phyloP scores from a whole-genome alignment of 805 yeast species.

The Wickerhamiella shivajii region DNA sequence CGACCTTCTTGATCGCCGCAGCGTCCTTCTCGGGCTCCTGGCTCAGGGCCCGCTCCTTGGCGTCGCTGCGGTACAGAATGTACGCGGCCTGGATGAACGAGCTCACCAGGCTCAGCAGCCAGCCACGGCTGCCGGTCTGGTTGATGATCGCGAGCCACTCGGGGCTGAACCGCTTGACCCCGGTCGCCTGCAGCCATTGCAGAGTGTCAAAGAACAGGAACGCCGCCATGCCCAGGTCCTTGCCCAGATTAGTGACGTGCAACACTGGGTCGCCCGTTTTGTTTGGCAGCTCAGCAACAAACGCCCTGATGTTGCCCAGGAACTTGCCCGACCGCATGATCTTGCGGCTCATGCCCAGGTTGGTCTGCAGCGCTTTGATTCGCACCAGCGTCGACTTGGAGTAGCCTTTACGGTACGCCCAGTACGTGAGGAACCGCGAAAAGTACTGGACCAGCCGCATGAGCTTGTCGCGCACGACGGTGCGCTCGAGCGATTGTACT shows the following conservation, averaged over 20 bases:
- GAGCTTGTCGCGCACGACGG: slow-evolving; percentile 65
- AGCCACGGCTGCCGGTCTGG: slow-evolving; percentile 30
- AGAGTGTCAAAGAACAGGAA: slow-evolving; percentile 26
- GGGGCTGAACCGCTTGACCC: slow-evolving; percentile 24
- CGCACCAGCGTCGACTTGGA: slow-evolving; percentile 32
- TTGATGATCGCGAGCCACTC: slow-evolving; percentile 14
- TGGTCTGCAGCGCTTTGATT: slow-evolving; percentile 42
- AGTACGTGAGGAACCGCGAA: slow-evolving; percentile 55
- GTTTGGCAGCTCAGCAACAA: slow-evolving; percentile 51
- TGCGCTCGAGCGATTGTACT: slow-evolving; percentile 15
- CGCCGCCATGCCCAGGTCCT: slow-evolving; percentile 25
- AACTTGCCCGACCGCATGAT: slow-evolving; percentile 77
- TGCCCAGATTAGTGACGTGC: slow-evolving; percentile 29
- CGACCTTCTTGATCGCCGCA: slow-evolving; percentile 27
- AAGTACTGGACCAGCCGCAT: slow-evolving; percentile 70
- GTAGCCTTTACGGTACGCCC: slow-evolving; percentile 43
- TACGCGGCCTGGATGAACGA: slow-evolving; percentile 48
- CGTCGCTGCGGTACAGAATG: slow-evolving; percentile 33
- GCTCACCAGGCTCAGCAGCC: slow-evolving; percentile 59
- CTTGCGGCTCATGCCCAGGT: slow-evolving; percentile 62
- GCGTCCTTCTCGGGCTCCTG: slow-evolving; percentile 21
- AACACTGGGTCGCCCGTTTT: slow-evolving; percentile 48
- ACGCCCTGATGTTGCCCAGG: slow-evolving; percentile 48
- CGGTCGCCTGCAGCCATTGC: slow-evolving; percentile 20
- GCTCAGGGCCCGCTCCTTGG: slow-evolving; percentile 20